phyloP scores from a whole-genome alignment of 176 grass and related monocot species.

The Oryza coarctata region DNA sequence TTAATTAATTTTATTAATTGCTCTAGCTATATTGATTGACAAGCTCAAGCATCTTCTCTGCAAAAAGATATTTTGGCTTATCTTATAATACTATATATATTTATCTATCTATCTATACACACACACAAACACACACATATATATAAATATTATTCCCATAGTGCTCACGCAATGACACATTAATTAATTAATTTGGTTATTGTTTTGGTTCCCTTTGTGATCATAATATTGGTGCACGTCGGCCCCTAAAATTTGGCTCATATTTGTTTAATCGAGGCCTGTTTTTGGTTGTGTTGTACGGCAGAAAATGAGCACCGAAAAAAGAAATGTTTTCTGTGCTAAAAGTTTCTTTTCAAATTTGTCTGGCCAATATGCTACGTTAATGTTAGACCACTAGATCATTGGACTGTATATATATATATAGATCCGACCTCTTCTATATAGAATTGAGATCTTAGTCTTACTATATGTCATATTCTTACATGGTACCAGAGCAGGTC shows the following conservation, averaged over 20 bases:
- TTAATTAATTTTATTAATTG: neutral
- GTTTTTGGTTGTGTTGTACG: constrained; percentile 10
- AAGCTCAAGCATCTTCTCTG: constrained; percentile 47
- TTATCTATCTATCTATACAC: neutral
- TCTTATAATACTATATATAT: constrained; percentile 9
- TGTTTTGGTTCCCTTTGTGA: neutral
- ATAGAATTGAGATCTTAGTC: too few relatives aligned
- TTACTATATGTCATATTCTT: too few relatives aligned
- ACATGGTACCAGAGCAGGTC: too few relatives aligned
- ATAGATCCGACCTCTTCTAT: too few relatives aligned
- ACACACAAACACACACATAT: too few relatives aligned
- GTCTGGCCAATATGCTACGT: neutral
- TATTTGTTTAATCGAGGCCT: constrained; percentile 6
- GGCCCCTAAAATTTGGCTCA: constrained; percentile 1
- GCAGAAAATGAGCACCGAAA: neutral
- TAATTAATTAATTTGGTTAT: neutral
- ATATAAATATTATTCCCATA: neutral
- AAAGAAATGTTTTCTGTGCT: neutral
- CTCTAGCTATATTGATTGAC: constrained; percentile 20
- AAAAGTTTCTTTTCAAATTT: constrained; percentile 1
- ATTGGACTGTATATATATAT: too few relatives aligned
- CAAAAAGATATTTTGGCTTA: constrained; percentile 38
- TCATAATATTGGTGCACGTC: neutral
- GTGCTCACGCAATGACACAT: constrained; percentile 26
- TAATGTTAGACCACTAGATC: too few relatives aligned